Base-by-base conservation (phyloP, 1,139 yeast genomes). In the Nakaseomyces kungkrabaensis region DNA sequence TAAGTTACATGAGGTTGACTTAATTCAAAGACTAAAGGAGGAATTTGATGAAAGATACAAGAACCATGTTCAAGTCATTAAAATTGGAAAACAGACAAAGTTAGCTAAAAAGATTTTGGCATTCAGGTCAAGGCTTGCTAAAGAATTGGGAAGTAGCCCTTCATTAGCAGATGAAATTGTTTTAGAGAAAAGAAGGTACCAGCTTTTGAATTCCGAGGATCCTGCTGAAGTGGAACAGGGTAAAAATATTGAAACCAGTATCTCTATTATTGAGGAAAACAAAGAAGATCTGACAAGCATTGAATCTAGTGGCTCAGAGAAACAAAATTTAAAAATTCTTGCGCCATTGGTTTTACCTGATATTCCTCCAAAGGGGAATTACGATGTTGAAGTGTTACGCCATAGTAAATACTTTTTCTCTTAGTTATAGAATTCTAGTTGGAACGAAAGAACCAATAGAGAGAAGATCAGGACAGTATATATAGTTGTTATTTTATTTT, bases 21-120 rank as follows among this genome's bases (percentile, higher is more conserved):
- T 90, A 59, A 77, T 92, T 59, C 76, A 75, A 43, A 77, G 80
- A 59, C 74, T 94, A 50, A 79, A 81, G 53, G 77, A 79, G 33
- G 99, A 92, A 68, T 88, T 92, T 62, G 85, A 81, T 60, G 77
- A 78, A 58, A 78, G 98, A 56, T 92, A 90, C 63, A 76, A 73
- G 53, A 86, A 86, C 13, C 82, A 78, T 55, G 73, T 86, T 47
- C 84, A 84, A 59, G 73, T 81, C 9, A 73, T 80, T 4, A 70
- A 71, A 37, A 75, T 88, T 42, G 78, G 81, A 9, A 72, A 71
- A 41, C 71, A 72, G 27, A 74, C 80, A 41, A 79, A 72, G 13
- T 69, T 78, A n/a, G 92, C 80, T 3, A 57, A 60, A 49, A 71
- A 73, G 48, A 74, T 90, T 40, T 63, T 69, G 47, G 70, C 66